Percentiles rank a stretch among this genome's conserved stretches.
Conservation (phyloP, 2,329 filamentous ascomycete genomes). For the Cercospora sp. region DNA sequence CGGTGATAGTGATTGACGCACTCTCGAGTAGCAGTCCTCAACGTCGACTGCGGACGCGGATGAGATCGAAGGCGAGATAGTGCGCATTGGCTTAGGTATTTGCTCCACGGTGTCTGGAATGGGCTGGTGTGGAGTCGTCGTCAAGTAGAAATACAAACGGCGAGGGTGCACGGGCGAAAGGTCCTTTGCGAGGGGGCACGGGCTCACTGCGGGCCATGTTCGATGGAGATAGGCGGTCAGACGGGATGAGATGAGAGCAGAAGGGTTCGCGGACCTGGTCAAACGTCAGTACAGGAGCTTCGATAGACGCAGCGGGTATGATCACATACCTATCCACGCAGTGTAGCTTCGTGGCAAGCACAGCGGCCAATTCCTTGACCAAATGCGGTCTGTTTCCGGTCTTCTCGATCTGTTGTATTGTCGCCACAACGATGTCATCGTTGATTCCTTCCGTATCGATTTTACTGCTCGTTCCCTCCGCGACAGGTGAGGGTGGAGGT, state of each 20-base stretch:
- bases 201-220: constrained; percentile 71
- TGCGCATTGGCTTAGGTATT: constrained; percentile 50
- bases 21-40: constrained; percentile 59
- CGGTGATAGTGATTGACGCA: constrained; percentile 75
- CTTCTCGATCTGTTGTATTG: constrained; percentile 83
- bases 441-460: constrained; percentile 82
- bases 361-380: constrained; percentile 85
- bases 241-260: constrained; percentile 91
- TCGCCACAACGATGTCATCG: constrained; percentile 91
- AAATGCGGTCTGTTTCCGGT: constrained; percentile 91
- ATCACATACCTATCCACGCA: constrained; percentile 86
- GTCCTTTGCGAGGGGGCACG: constrained; percentile 90
- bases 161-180: constrained; percentile 89
- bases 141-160: constrained; percentile 95
- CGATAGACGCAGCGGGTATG: not conserved
- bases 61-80: constrained; percentile 83
- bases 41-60: constrained; percentile 73
- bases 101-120: constrained; percentile 62
- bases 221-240: constrained; percentile 88
- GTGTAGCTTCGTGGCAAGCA: constrained; percentile 73
- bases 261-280: constrained; percentile 85
- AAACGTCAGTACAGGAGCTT: not conserved
- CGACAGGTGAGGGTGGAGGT: constrained; percentile 73
- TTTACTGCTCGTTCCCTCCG: constrained; percentile 51
- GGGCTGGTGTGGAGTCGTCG: constrained; percentile 79